Evolutionary conservation across 495 filamentous ascomycete species (phyloP), one percentile per base, ranked within the genome.

Genomic region (Hypoxylon rickii): DNA sequence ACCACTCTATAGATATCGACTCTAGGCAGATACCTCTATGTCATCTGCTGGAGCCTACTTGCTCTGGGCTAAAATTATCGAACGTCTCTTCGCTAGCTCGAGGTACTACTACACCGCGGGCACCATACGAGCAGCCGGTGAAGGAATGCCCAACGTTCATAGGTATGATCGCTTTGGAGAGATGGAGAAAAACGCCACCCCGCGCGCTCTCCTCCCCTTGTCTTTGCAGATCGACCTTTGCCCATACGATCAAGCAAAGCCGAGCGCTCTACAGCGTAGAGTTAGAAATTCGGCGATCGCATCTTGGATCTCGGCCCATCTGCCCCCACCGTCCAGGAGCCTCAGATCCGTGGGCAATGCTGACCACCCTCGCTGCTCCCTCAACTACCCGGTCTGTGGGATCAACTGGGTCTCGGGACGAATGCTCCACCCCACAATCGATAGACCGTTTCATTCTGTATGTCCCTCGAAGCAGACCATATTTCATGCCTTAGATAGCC

Each of bases 121-220:
- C 17, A 37, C 10, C 51, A 34, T 24, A 51, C 36, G 12, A n/a
- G 34, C 18, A 24, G 17, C 37, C 2, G 16, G 43, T 38, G 37
- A 42, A 20, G 46, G 38, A 47, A 21, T 33, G 36, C 31, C 41
- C 26, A 43, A 46, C 45, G 33, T 24, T 17, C 24, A 41, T 33
- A n/a, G 11, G 36, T 17, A 33, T 3, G 24, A 19, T 31, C 11
- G 29, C 31, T 37, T 48, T 13, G 44, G 37, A 33, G 49, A 44
- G 44, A 37, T 44, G 7, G n/a, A n/a, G n/a, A n/a, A 34, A 37
- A 61, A 40, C 51, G 51, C 58, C 58, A 61, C 58, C 34, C 18
- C 22, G 39, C 26, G 36, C 16, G 5, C 22, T 22, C 6, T n/a
- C n/a, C n/a, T n/a, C 15, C 58, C 58, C 58, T 55, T 55, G 51